Conservation (phyloP, 1,284 basidiomycete species). For the Apiotrichum gracile region DNA sequence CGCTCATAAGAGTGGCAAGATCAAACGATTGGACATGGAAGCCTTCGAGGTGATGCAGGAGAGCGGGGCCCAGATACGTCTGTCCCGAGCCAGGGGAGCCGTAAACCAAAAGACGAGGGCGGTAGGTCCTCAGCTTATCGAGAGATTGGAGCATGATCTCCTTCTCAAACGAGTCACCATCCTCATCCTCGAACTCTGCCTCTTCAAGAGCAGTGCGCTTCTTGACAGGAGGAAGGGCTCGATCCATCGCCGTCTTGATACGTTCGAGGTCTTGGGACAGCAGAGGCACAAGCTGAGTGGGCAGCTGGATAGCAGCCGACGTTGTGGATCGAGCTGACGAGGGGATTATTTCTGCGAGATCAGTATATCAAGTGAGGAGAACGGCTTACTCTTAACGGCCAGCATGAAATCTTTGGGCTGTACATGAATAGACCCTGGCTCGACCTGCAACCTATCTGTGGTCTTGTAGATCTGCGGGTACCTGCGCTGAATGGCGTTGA, state of each 20-base stretch:
- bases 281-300: constrained; percentile 77
- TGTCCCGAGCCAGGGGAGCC: constrained; percentile 87
- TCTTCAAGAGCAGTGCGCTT: constrained; percentile 80
- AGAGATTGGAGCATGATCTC: constrained; percentile 84
- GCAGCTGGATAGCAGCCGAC: constrained; percentile 76
- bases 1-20: constrained; percentile 78
- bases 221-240: constrained; percentile 67
- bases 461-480: constrained; percentile 98
- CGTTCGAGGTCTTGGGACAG: constrained; percentile 63
- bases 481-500: constrained; percentile 91
- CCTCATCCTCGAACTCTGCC: constrained; percentile 79
- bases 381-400: constrained; percentile 80
- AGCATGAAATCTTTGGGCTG: constrained; percentile 95
- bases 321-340: constrained; percentile 88
- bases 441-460: constrained; percentile 73
- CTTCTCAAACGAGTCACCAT: constrained; percentile 66
- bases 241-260: constrained; percentile 64
- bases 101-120: constrained; percentile 80
- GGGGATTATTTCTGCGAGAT: constrained; percentile 86
- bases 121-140: constrained; percentile 82
- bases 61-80: constrained; percentile 77
- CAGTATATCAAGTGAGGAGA: not conserved
- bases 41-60: constrained; percentile 89
- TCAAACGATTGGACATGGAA: constrained; percentile 93
- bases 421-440: constrained; percentile 80